phyloP scores from a whole-genome alignment of 2,329 filamentous ascomycete species.

The Scedosporium minutisporum region DNA sequence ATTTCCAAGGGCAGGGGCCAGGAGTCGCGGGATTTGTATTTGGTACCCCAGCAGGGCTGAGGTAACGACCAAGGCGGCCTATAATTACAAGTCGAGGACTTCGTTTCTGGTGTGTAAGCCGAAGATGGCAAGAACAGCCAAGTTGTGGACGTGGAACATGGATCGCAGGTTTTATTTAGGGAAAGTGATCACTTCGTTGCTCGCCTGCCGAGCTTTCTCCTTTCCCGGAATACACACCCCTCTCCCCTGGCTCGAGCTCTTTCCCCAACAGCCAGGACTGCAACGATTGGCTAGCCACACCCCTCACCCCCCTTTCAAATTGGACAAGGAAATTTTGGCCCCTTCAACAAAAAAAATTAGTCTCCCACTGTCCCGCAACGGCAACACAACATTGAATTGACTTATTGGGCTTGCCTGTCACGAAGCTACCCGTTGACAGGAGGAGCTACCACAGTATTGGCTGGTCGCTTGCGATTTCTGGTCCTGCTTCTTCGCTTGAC shows the following conservation, averaged over 20 bases:
- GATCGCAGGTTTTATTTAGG: too few species aligned
- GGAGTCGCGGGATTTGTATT: too few species aligned
- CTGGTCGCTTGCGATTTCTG: not conserved
- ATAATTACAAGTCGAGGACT: too few species aligned
- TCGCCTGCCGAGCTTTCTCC: too few species aligned
- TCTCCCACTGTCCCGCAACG: slow-evolving; percentile 1
- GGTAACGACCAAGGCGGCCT: too few species aligned
- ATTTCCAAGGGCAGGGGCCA: too few species aligned
- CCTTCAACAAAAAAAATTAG: slow-evolving; percentile 8
- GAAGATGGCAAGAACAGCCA: too few species aligned
- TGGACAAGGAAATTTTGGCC: not conserved
- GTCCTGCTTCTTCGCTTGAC: not conserved
- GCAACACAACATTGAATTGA: not conserved
- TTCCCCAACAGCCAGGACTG: slow-evolving; percentile 16
- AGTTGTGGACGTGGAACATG: too few species aligned
- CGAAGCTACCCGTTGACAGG: not conserved
- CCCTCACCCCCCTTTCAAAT: not conserved
- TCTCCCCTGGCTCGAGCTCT: slow-evolving; percentile 7
- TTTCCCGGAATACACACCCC: too few species aligned
- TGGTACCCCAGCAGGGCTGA: too few species aligned
- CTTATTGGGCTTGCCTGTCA: not conserved
- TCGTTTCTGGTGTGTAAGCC: too few species aligned
- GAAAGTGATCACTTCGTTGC: too few species aligned
- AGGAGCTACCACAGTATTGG: not conserved
- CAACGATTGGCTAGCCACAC: slow-evolving; percentile 6